Base-by-base conservation (phyloP, 1,284 basidiomycete genomes). In the Papiliotrema terrestris region DNA sequence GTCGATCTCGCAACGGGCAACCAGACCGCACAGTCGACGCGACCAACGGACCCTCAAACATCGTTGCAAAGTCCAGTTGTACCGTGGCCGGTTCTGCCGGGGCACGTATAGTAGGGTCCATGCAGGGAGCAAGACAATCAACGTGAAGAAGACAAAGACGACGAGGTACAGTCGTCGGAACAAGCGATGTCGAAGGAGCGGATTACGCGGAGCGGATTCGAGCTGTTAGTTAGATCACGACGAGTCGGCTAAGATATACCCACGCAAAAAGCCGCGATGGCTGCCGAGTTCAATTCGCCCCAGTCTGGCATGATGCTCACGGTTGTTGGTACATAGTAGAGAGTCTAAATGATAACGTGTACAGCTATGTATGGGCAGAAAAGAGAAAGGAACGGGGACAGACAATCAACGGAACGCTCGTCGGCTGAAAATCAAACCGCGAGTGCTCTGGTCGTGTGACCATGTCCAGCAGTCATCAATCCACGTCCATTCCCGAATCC, bases 1-100 rank as follows among this genome's bases (percentile, higher is more conserved):
- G 51, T 74, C 73, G 13, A 74, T 63, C 57, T 74, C 71, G 52
- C 73, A 74, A 19, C 64, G 46, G 2, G 71, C 73, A 1, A 74
- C 68, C 11, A 74, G 42, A 0, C 51, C 67, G 32, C 71, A 73
- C 3, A 73, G 36, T 8, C 65, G 51, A 23, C 70, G 41, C 9
- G 58, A 61, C 65, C 67, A 73, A 23, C 69, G 51, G 0, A 73
- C 71, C 25, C 73, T 55, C 8, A 74, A 53, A 41, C 69, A 71
- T 19, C 67, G 56, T 50, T 66, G 54, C 8, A 72, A 54, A 0
- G 65, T 64, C 73, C 73, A 74, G 2, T 52, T 56, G 25, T n/a
- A 15, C 25, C 69, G 52, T 3, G 70, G 71, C 17, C 73, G 59
- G 38, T 67, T 67, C 3, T 17, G 15, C 1, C 55, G 51, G 1